Evolutionary conservation across 2,329 filamentous ascomycete genomes (phyloP), one percentile per base, ranked within the genome.

Genomic region (Monilinia vaccinii-corymbosi): DNA sequence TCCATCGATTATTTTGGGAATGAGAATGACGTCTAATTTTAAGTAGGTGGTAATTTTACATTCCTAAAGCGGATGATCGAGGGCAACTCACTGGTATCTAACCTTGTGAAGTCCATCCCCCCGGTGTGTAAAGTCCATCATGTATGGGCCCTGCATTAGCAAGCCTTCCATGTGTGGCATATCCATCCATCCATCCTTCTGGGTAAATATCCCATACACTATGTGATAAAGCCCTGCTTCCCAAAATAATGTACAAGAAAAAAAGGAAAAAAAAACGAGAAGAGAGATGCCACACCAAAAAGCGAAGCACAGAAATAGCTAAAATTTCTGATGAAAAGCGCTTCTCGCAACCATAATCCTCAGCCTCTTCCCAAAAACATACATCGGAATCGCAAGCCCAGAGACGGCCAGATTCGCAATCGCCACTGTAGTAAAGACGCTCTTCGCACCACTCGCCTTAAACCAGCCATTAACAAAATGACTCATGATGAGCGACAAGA

Each of bases 401-500:
- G 59, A 63, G n/a, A 70, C 58, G 0, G 63, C 61, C 51, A 67
- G 55, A 47, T 67, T 66, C 7, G 57, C 60, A 47, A 62, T 62
- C 4, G 63, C 65, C n/a, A 67, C 56, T 10, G 49, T 55, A 1
- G 59, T 60, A 38, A 69, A 69, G 7, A 70, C 65, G 8, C 23
- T 61, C 49, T 62, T 66, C 0, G 68, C 61, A 4, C 68, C 69
- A 21, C 71, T 66, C 1, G 60, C 61, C n/a, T 66, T 64, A 52
- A 66, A 68, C 67, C 68, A 70, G 11, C 65, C 65, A 42, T 66
- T 69, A 2, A 67, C 65, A 60, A 63, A 69, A 28, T 64, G 58
- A 46, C 64, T 69, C 55, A 65, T 64, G 1, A 64, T 56, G 31
- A 76, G 72, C 1, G 71, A 73, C 32, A 74, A 68, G 1, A 75